Evolutionary conservation across 1,139 yeast species (phyloP), one percentile per base, ranked within the genome.

Genomic region (Geotrichum bryndzae): DNA sequence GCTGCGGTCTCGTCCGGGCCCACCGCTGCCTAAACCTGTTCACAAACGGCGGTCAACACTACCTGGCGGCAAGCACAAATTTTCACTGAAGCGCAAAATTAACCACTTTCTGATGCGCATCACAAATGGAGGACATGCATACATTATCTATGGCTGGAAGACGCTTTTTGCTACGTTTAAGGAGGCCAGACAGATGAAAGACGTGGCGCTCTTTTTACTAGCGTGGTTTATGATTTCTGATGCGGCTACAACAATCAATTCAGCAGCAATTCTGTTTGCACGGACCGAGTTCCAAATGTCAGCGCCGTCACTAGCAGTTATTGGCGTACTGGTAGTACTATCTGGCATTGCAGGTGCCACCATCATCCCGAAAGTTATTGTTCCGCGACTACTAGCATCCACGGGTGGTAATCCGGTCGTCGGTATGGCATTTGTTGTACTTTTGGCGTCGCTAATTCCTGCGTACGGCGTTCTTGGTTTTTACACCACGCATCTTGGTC

Each of bases 181-280:
- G 54, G 85, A 83, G 66, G 88, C 87, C 1, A 76, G 81, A 1
- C 73, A 81, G 56, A 73, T 87, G 69, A 79, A 77, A 65, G 90
- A 87, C 67, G 87, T 87, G 31, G 77, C 82, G 18, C 78, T 81
- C 11, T 87, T 84, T 66, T 72, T 87, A 10, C 61, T 82, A 0
- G 89, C 88, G 0, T 87, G 91, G 91, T 86, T 87, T 67, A 79
- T 87, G 57, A 77, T 87, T 3, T 82, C 88, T 18, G 92, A 87
- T 68, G 85, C 89, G 1, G 76, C 86, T 22, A 85, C 90, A 1
- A 87, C 92, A 0, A 86, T 87, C 63, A 86, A 86, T 70, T 84
- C 90, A 1, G 85, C 91, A 0, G 91, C 92, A 0, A 82, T 87
- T 31, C 70, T 87, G 54, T 87, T 87, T 74, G 88, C 90, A 0